Percentiles rank a stretch among this genome's conserved stretches.
Conservation (phyloP, 768 basidiomycete genomes). For the Suillus americanus region DNA sequence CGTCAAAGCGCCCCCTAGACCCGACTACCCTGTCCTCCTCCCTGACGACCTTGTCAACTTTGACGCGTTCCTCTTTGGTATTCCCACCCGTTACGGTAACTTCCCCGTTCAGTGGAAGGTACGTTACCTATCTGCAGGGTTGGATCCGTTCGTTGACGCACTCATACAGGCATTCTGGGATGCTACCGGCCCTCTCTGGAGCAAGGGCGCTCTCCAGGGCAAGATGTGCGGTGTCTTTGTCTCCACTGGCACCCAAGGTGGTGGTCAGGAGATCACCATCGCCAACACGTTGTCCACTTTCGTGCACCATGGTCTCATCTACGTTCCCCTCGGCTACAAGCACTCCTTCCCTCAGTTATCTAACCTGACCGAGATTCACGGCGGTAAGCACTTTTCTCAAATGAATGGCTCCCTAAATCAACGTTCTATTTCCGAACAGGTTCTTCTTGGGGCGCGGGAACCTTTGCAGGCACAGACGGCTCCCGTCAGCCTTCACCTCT, state of each 20-base stretch:
- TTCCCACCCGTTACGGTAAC: slow-evolving; percentile 46
- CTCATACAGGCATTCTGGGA: slow-evolving; percentile 46
- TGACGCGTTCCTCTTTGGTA: slow-evolving; percentile 44
- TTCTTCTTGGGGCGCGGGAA: slow-evolving; percentile 82
- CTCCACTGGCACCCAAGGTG: slow-evolving; percentile 45
- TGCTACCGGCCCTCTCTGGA: slow-evolving; percentile 47
- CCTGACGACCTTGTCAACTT: slow-evolving; percentile 18
- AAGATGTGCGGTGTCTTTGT: slow-evolving; percentile 50
- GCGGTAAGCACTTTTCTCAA: slow-evolving; percentile 34
- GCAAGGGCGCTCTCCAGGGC: slow-evolving; percentile 39
- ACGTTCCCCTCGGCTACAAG: slow-evolving; percentile 54
- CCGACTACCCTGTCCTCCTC: slow-evolving; percentile 54
- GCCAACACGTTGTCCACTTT: slow-evolving; percentile 43
- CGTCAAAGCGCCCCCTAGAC: slow-evolving; percentile 72
- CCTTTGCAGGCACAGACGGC: slow-evolving; percentile 54
- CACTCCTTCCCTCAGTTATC: slow-evolving; percentile 39
- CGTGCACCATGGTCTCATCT: slow-evolving; percentile 55
- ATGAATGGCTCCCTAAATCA: background rate
- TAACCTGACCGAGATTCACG: slow-evolving; percentile 44
- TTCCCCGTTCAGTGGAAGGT: slow-evolving; percentile 59
- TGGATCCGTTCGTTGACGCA: slow-evolving; percentile 23
- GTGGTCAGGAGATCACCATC: slow-evolving; percentile 45
- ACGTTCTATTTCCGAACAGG: slow-evolving; percentile 37
- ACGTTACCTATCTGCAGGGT: slow-evolving; percentile 14
- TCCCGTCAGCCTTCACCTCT: slow-evolving; percentile 58